Evolutionary conservation across 345 rosid genomes (phyloP).

Genomic region (Eucalyptus cladocalyx): DNA sequence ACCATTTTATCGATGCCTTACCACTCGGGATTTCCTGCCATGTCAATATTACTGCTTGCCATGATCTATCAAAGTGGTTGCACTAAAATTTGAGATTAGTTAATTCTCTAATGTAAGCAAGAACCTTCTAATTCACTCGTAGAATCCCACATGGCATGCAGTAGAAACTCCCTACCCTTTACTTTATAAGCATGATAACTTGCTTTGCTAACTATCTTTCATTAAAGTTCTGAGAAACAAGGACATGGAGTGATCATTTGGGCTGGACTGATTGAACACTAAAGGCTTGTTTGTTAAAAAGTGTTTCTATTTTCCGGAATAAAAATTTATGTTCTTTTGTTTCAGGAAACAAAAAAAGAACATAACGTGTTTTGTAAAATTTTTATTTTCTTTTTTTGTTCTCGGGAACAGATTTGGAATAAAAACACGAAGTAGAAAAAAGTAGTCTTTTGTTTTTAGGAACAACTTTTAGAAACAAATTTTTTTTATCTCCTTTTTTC

Average conservation of each 20-base stretch:
- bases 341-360: no score
- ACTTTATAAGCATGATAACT: background rate
- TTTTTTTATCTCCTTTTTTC: no score
- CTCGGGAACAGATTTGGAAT: rapidly evolving
- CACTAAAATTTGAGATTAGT: background rate
- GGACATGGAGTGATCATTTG: background rate
- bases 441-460: no score
- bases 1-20: no score
- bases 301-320: no score
- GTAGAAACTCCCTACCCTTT: background rate
- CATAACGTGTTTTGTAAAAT: no score
- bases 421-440: no score
- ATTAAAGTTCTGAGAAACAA: background rate
- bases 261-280: background rate
- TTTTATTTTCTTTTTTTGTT: rapidly evolving
- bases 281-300: background rate
- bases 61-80: background rate
- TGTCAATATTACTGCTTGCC: no score
- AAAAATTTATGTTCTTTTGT: no score
- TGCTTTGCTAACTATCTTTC: background rate
- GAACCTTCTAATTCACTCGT: background rate
- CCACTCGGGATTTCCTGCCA: background rate
- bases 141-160: background rate
- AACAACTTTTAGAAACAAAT: no score
- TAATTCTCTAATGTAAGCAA: background rate